These are phyloP conservation scores for Penicillium tannophilum DNA, from an alignment of 495 filamentous ascomycete genomes.

Conservation along the genomic window DNA sequence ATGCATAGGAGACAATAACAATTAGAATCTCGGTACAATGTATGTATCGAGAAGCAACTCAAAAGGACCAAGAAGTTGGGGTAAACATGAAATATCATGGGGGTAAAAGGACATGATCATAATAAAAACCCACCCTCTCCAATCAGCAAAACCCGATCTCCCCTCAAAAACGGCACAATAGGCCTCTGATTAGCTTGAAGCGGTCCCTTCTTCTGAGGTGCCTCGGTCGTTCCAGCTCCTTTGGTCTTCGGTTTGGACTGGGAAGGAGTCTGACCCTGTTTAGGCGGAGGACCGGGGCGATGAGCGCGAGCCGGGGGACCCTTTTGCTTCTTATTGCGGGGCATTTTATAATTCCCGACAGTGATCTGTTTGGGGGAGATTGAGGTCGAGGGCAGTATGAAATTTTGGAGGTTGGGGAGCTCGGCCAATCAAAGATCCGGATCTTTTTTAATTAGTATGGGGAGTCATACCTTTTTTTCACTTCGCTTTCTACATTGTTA, in stretches of 20 bases:
- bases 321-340: constrained; percentile 27
- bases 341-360: constrained; percentile 9
- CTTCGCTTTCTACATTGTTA: no score
- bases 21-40: not conserved
- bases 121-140: constrained; percentile 67
- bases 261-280: constrained; percentile 6
- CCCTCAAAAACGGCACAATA: constrained; percentile 71
- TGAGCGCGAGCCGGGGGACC: constrained; percentile 13
- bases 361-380: not conserved
- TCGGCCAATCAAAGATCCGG: constrained; percentile 33
- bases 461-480: no score
- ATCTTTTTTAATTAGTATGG: no score
- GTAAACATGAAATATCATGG: not conserved
- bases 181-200: constrained; percentile 46
- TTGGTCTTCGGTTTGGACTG: constrained; percentile 11
- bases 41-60: not conserved
- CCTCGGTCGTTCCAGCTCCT: constrained; percentile 2
- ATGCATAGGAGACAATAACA: no score
- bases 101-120: not conserved
- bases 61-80: no score
- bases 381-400: not conserved
- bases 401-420: not conserved
- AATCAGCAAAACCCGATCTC: constrained; percentile 76
- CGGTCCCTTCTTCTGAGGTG: constrained; percentile 17
- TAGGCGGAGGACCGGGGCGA: constrained; percentile 11